Evolutionary conservation across 2,329 filamentous ascomycete species (phyloP), one percentile per base, ranked within the genome.

Genomic region (Rhinocladiella mackenziei): DNA sequence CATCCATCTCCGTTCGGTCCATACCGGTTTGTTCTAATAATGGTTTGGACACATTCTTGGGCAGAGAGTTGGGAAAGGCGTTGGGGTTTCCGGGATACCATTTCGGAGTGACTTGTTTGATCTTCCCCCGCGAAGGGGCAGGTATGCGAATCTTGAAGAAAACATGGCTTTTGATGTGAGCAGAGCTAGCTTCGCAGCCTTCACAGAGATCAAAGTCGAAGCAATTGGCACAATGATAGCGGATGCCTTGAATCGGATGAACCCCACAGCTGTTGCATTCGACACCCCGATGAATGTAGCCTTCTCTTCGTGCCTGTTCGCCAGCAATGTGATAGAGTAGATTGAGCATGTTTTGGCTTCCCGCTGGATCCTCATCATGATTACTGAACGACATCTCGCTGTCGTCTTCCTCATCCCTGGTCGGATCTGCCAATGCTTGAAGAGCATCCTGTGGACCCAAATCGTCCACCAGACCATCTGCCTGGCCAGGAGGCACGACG

Each of bases 71-170:
- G 13, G 79, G 73, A 57, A 84, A 80, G 53, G 78, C 78, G 51
- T 84, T 79, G 7, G 89, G 88, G 58, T 94, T 86, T 31, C 89
- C 89, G 1, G 89, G 86, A 62, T 95, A 96, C 80, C 85, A 92
- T 1, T 89, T 80, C 5, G 85, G 83, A 57, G 88, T 84, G 59
- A 83, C 84, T 62, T 91, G 84, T 39, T 86, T 80, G 44, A 95
- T 81, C 20, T 88, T 85, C 10, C 55, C 55, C 31, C 53, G 31
- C 3, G 54, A 56, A 0, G 89, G 88, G 1, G 89, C 85, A 1
- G 92, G 92, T 8, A 97, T 83, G 43, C 83, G 83, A 60, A 98
- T 86, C 65, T 97, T 97, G 74, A 94, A 94, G 67, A 98, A 97
- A 33, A 97, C 79, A 65, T 98, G 92, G 1, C 89, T 95, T 64